These are phyloP conservation scores for Cystoisospora suis DNA, from an alignment of 169 alveolate genomes.

Conservation along the genomic window DNA sequence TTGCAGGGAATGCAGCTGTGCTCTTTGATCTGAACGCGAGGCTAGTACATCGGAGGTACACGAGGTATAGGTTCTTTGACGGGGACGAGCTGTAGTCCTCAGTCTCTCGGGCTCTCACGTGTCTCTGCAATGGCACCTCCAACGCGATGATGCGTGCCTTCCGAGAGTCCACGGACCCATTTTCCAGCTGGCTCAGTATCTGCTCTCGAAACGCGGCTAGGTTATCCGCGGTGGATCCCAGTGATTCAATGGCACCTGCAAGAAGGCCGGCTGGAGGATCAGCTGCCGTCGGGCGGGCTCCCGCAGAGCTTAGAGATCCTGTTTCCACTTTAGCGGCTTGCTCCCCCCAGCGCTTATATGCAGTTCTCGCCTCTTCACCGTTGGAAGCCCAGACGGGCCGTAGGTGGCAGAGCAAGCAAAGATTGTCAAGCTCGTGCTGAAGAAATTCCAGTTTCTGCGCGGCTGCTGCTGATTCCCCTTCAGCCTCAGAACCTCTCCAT, in stretches of 20 bases:
- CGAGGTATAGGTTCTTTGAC: not conserved
- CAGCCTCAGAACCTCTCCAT: no score
- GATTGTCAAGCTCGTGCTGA: not conserved
- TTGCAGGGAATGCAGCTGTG: no score
- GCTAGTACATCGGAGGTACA: not conserved
- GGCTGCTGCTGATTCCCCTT: not conserved
- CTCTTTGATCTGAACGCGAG: not conserved
- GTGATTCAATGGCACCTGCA: not conserved
- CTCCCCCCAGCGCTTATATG: not conserved
- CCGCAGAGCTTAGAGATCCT: no score
- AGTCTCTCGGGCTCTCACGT: not conserved
- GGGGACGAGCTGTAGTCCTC: not conserved
- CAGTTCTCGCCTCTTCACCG: not conserved
- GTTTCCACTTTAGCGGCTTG: not conserved
- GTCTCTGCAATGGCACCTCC: not conserved
- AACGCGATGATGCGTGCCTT: not conserved
- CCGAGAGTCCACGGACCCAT: not conserved
- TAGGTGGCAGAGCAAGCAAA: slow-evolving; percentile 11
- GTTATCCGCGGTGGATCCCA: not conserved
- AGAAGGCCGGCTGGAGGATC: not conserved
- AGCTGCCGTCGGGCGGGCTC: not conserved
- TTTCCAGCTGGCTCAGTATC: not conserved
- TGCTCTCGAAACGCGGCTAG: not conserved
- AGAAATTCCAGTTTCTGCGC: not conserved
- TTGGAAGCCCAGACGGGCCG: slow-evolving; percentile 38